Evolutionary conservation across 805 yeast genomes (phyloP).

Genomic region (Grigorovia humatica): DNA sequence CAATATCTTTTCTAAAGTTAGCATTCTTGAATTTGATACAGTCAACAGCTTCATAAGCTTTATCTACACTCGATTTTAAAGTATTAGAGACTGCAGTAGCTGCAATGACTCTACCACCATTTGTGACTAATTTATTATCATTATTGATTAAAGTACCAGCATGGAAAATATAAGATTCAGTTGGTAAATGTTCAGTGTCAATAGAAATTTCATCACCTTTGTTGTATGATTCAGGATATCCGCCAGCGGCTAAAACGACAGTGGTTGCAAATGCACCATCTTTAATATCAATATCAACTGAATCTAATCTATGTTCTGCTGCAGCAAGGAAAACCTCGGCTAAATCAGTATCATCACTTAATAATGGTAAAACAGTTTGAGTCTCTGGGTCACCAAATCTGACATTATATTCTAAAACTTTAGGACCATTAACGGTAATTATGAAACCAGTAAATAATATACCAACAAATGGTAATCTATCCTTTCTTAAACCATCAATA

Average conservation of each 20-base stretch:
- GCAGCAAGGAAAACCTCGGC: slow-evolving; percentile 89
- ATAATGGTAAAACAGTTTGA: slow-evolving; percentile 85
- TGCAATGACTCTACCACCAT: slow-evolving; percentile 97
- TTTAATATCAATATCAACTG: slow-evolving; percentile 50
- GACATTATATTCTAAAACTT: slow-evolving; percentile 92
- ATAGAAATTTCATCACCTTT: slow-evolving; percentile 82
- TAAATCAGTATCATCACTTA: slow-evolving; percentile 77
- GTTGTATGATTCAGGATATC: slow-evolving; percentile 80
- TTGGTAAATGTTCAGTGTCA: slow-evolving; percentile 15
- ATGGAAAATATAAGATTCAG: slow-evolving; percentile 69
- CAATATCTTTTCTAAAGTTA: slow-evolving; percentile 87
- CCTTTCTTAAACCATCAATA: slow-evolving; percentile 91
- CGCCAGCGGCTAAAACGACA: slow-evolving; percentile 94
- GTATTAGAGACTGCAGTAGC: slow-evolving; percentile 75
- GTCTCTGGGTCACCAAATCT: slow-evolving; percentile 99
- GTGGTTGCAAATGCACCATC: slow-evolving; percentile 66
- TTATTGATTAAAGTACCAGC: slow-evolving; percentile 71
- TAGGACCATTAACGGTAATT: slow-evolving; percentile 81
- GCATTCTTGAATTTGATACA: slow-evolving; percentile 61
- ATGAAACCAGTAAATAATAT: slow-evolving; percentile 91
- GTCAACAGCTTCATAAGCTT: slow-evolving; percentile 79
- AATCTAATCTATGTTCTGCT: slow-evolving; percentile 87
- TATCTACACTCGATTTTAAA: slow-evolving; percentile 69
- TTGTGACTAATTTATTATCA: slow-evolving; percentile 54
- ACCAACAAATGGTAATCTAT: slow-evolving; percentile 92